Base-by-base conservation (phyloP, 2,329 filamentous ascomycete species). In the Fusarium sp. region DNA sequence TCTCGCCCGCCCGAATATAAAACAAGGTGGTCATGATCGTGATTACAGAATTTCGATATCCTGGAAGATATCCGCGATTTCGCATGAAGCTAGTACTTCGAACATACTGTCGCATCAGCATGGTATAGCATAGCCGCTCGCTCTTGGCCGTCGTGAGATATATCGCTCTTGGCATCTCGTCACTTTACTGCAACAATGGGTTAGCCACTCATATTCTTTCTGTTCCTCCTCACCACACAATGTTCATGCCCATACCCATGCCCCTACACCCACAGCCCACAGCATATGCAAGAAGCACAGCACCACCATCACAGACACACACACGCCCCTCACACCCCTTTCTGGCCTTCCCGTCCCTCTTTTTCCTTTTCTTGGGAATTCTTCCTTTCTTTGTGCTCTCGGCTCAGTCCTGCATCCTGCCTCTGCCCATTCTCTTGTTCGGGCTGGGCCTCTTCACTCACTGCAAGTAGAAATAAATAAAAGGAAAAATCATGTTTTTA, bases 261-360 rank as follows among this genome's bases (percentile, higher is more conserved):
- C 42, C 55, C 38, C 46, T 42, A 70, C 55, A 48, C 69, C 64
- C 68, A 71, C 55, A 67, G 46, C 61, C 55, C 69, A 66, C 64
- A 60, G 56, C 70, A 71, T 70, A 70, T 71, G 69, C 69, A 70
- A 72, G 64, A 55, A 69, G 68, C 69, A 70, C 69, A 72, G 68
- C 69, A 71, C 69, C 64, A 66, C 64, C 69, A 71, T 60, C 60
- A 61, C 42, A 60, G 27, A 42, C 69, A 64, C 45, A 37, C 68
- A 71, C 68, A 69, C 68, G 30, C 69, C 68, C 67, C 59, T 71
- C 69, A 64, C 59, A 65, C 68, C 68, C 63, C 59, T 42, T 71
- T 65, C 55, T 61, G 41, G 37, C 48, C 42, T 60, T 73, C 65
- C 67, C 56, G 56, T 71, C 58, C 69, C 58, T 62, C 63, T 69